These are phyloP conservation scores for Scytalidium sp. DNA, from an alignment of 2,329 filamentous ascomycete species.

Conservation along the genomic window DNA sequence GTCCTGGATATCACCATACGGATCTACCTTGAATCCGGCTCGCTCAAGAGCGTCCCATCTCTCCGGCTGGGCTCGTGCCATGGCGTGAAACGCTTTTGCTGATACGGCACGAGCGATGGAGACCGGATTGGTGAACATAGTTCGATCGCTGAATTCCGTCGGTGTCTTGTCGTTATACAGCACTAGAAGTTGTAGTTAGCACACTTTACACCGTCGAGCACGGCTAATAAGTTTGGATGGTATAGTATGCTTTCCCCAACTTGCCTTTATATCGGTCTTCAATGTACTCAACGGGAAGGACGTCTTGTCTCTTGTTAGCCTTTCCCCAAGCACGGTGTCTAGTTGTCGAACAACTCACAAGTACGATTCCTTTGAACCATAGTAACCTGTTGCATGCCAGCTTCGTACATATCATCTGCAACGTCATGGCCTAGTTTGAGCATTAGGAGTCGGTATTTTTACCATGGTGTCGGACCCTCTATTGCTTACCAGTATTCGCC, in stretches of 20 bases:
- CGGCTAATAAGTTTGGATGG: neutral
- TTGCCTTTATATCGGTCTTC: neutral
- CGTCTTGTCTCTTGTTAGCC: neutral
- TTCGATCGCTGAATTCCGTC: constrained; percentile 9
- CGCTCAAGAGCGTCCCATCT: constrained; percentile 1
- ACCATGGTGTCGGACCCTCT: neutral
- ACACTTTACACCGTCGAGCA: too few species aligned
- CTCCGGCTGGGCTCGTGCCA: constrained; percentile 3
- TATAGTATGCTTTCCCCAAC: neutral
- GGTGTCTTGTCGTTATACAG: constrained; percentile 10
- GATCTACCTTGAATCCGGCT: constrained; percentile 1
- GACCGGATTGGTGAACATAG: constrained; percentile 3
- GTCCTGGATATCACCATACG: constrained; percentile 40
- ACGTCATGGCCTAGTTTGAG: neutral
- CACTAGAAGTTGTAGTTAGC: too few species aligned
- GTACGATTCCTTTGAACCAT: neutral
- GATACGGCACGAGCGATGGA: constrained; percentile 1
- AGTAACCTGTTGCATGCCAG: neutral
- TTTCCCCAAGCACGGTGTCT: neutral
- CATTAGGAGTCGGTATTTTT: neutral
- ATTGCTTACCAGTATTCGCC: neutral
- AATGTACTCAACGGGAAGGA: neutral
- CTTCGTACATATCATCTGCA: neutral
- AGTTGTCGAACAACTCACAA: neutral
- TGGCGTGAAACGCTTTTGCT: neutral